Evolutionary conservation across 345 rosid species (phyloP).

Genomic region (Salix purpurea): DNA sequence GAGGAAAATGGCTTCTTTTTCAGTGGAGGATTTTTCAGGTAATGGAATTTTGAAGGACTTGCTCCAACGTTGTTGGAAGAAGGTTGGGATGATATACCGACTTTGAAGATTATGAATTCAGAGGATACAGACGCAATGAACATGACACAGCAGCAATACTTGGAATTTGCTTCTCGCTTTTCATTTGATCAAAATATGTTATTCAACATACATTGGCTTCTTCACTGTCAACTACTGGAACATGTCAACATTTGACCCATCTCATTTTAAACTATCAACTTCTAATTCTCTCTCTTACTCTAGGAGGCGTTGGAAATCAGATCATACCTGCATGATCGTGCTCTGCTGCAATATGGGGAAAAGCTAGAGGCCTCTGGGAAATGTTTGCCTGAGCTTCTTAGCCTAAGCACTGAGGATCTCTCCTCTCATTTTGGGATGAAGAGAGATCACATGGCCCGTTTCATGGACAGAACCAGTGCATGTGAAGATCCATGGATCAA

Average conservation of each 20-base stretch:
- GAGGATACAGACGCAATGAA: slow-evolving; percentile 51
- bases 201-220: neutral
- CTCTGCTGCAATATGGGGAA: slow-evolving; percentile 52
- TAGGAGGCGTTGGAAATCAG: slow-evolving; percentile 61
- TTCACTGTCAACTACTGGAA: neutral
- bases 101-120: slow-evolving; percentile 58
- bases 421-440: slow-evolving; percentile 54
- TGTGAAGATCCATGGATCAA: slow-evolving; percentile 38
- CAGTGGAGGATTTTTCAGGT: slow-evolving; percentile 59
- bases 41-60: slow-evolving; percentile 41
- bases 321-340: slow-evolving; percentile 62
- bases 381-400: slow-evolving; percentile 47
- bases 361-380: slow-evolving; percentile 51
- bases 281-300: slow-evolving; percentile 5
- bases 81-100: slow-evolving; percentile 77
- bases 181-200: neutral
- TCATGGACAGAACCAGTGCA: slow-evolving; percentile 36
- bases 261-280: neutral
- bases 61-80: slow-evolving; percentile 54
- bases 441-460: slow-evolving; percentile 58
- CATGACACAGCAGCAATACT: slow-evolving; percentile 45
- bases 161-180: neutral
- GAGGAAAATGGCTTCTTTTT: slow-evolving; percentile 51
- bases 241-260: neutral
- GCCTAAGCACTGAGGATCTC: slow-evolving; percentile 33